phyloP scores from a whole-genome alignment of 208 protist species.

The Crithidia fasciculata region DNA sequence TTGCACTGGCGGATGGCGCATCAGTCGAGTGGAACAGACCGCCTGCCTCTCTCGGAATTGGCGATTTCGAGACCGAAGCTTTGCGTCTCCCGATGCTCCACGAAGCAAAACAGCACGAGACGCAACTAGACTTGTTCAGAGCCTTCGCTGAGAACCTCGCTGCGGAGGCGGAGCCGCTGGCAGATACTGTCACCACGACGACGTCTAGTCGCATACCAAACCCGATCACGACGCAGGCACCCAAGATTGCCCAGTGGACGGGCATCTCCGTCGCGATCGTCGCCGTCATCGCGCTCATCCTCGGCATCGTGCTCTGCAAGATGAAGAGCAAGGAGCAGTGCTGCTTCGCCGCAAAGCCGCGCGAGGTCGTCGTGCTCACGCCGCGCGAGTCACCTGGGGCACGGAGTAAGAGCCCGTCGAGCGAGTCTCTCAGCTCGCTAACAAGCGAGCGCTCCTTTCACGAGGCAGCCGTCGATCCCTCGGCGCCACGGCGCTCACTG shows the following conservation, averaged over 20 bases:
- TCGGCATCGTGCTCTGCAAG: conserved; percentile 11
- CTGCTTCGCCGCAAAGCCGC: conserved; percentile 15
- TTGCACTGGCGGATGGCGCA: too few relatives aligned
- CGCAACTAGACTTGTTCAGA: too few relatives aligned
- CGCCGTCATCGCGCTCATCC: background rate
- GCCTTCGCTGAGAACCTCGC: background rate
- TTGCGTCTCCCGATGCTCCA: too few relatives aligned
- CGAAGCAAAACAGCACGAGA: too few relatives aligned
- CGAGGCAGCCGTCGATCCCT: conserved; percentile 8
- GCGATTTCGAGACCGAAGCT: too few relatives aligned
- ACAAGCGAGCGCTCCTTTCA: conserved; percentile 21
- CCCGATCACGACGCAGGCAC: background rate
- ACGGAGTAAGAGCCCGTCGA: conserved; percentile 9
- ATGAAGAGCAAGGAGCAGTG: conserved; percentile 19
- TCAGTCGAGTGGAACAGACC: too few relatives aligned
- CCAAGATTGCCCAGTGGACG: conserved; percentile 14
- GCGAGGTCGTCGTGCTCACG: background rate
- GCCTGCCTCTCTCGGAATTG: too few relatives aligned
- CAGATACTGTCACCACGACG: background rate
- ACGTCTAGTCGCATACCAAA: conserved; percentile 10
- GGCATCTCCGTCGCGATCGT: conserved; percentile 19
- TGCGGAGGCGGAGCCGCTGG: background rate
- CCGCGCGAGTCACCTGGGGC: too few relatives aligned
- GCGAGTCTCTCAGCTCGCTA: background rate
- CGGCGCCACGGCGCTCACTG: conserved; percentile 7